Conservation (phyloP, 2,329 filamentous ascomycete genomes). For the Epichloe bromicola region DNA sequence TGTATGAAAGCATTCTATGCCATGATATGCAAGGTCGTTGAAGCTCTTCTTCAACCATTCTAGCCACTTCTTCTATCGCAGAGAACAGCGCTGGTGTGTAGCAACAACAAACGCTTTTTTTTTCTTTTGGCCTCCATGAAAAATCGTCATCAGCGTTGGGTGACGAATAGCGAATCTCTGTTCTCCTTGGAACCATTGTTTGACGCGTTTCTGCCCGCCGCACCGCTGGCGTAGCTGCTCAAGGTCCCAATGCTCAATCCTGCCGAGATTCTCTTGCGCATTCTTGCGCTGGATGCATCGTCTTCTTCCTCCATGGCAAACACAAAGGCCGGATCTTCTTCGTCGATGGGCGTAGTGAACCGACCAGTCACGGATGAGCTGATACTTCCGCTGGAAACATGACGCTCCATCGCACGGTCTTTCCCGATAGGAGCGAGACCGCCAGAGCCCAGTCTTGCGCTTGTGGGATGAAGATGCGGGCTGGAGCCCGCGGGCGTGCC, state of each 20-base stretch:
- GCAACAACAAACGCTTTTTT: not conserved
- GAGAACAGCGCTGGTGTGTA: not conserved
- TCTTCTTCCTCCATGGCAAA: slow-evolving; percentile 54
- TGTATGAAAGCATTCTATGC: slow-evolving; percentile 4
- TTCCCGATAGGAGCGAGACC: slow-evolving; percentile 26
- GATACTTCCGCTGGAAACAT: slow-evolving; percentile 47
- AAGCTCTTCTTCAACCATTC: not conserved
- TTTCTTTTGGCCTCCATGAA: not conserved
- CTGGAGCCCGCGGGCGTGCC: slow-evolving; percentile 26
- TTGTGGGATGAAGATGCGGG: slow-evolving; percentile 38
- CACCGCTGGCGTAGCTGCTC: slow-evolving; percentile 29
- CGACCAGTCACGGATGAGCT: slow-evolving; percentile 40
- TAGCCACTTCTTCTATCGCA: slow-evolving; percentile 1
- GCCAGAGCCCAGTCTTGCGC: slow-evolving; percentile 27
- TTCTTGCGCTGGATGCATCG: slow-evolving; percentile 32
- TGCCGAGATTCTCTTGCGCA: slow-evolving; percentile 36
- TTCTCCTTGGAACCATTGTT: slow-evolving; percentile 17
- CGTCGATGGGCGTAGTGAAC: slow-evolving; percentile 52
- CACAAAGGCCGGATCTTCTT: slow-evolving; percentile 50
- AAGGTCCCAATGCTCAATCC: slow-evolving; percentile 26
- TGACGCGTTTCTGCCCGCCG: slow-evolving; percentile 15
- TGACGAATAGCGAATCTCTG: slow-evolving; percentile 17
- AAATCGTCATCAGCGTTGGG: slow-evolving; percentile 16
- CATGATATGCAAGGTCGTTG: slow-evolving; percentile 1
- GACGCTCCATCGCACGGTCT: slow-evolving; percentile 37